Evolutionary conservation across 345 rosid species (phyloP).

Genomic region (Eucalyptus decipiens): DNA sequence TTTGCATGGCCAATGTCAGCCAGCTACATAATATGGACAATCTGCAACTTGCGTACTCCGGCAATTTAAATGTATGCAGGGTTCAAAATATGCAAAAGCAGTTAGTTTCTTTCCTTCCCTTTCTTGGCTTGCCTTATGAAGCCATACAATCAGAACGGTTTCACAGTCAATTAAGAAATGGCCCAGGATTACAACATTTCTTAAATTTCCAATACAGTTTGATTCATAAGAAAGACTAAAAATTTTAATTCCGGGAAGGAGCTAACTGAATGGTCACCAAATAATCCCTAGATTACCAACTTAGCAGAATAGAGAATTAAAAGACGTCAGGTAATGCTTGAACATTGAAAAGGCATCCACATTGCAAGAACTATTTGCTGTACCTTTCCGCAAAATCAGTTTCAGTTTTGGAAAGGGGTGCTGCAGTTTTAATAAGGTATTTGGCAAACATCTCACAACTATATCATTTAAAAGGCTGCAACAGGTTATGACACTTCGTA

Average conservation of each 20-base stretch:
- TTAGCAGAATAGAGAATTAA: not conserved
- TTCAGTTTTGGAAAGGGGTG: not conserved
- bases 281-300: not conserved
- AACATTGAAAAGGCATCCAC: not conserved
- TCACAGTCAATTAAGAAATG: not conserved
- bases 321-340: not conserved
- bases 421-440: not conserved
- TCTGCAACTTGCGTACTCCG: not conserved
- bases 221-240: not conserved
- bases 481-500: not conserved
- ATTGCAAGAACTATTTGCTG: not conserved
- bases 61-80: not conserved
- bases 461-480: not conserved
- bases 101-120: not conserved
- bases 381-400: not conserved
- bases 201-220: not conserved
- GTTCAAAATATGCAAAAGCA: not conserved
- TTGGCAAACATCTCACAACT: not conserved
- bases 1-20: not conserved
- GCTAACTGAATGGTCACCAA: not conserved
- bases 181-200: not conserved
- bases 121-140: not conserved
- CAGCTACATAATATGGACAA: not conserved
- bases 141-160: not conserved
- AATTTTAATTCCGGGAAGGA: not conserved